Base-by-base conservation (phyloP, 169 alveolate genomes). In the Plasmodium reichenowi region DNA sequence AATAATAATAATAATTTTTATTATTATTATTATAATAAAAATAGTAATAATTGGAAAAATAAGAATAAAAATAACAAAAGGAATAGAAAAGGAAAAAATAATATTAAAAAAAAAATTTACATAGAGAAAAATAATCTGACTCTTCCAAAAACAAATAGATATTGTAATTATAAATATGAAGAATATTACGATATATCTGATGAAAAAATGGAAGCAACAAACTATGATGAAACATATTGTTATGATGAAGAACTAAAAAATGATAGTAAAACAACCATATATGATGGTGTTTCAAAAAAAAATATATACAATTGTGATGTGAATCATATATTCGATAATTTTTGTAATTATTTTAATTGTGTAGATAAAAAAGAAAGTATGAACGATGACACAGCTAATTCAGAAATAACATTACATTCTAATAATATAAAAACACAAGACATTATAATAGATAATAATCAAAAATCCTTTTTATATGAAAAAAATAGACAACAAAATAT, bases 321-420 rank as follows among this genome's bases (percentile, higher is more conserved):
- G 76, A 63, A 76, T 17, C 78, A 63, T 29, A 24, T 47, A 47
- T 76, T 54, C 43, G 24, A 47, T 38, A 47, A 54, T 50, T 22
- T 76, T 64, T 76, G 75, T 17, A 20, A 22, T 13, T 76, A 63
- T 38, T 15, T 76, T 45, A 76, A 59, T 13, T 76, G 89, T 58
- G 17, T 48, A 10, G 24, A 63, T 13, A 47, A 64, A 15, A 45
- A 48, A 38, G 71, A 64, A 13, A 8, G 13, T 45, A 17, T 38
- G 67, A 64, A 64, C 47, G 89, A 66, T 17, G 70, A 52, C 4
- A 24, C 38, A n/a, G 24, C 29, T 9, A 54, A 64, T n/a, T 76
- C 76, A 17, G 89, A 76, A 66, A 20, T 76, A 26, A 32, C 76
- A 2, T 67, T 64, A 7, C 10, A 66, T 32, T 59, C 75, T 47